Evolutionary conservation across 164 flowering plant species (phyloP).

Genomic region (Cinnamomum chago): DNA sequence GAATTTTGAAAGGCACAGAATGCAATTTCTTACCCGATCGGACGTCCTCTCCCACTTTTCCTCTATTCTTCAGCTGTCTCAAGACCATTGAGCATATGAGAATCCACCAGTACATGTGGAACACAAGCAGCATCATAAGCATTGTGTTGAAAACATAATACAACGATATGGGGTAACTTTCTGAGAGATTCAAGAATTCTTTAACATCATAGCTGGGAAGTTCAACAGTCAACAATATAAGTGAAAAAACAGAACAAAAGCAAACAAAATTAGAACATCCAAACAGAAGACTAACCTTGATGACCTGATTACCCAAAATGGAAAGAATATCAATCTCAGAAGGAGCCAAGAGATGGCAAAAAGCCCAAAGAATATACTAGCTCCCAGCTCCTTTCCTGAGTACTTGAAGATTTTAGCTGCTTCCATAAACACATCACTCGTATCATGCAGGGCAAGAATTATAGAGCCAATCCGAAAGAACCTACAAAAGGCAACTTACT

Average conservation of each 20-base stretch:
- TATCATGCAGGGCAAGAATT: constrained; percentile 81
- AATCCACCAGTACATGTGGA: constrained; percentile 95
- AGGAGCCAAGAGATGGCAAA: constrained; percentile 85
- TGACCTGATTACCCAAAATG: constrained; percentile 70
- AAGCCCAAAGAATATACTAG: constrained; percentile 69
- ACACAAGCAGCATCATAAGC: constrained; percentile 68
- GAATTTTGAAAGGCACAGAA: neutral
- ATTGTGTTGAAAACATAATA: constrained; percentile 82
- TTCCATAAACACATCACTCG: constrained; percentile 87
- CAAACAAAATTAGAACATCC: neutral
- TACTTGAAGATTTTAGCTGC: constrained; percentile 84
- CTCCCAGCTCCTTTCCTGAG: constrained; percentile 70
- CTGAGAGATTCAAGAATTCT: constrained; percentile 39
- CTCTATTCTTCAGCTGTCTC: constrained; percentile 74
- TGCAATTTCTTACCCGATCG: constrained; percentile 64
- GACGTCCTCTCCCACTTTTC: constrained; percentile 92
- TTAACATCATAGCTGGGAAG: constrained; percentile 44
- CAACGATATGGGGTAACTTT: constrained; percentile 23
- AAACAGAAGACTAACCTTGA: constrained; percentile 48
- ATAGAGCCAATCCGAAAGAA: constrained; percentile 80
- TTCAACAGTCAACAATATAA: constrained; percentile 7
- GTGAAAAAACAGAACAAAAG: neutral
- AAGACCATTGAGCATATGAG: constrained; percentile 77
- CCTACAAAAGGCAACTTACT: constrained; percentile 25
- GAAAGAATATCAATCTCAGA: constrained; percentile 70